Base-by-base conservation (phyloP, 805 yeast species). In the Saccharomycopsis capsularis region DNA sequence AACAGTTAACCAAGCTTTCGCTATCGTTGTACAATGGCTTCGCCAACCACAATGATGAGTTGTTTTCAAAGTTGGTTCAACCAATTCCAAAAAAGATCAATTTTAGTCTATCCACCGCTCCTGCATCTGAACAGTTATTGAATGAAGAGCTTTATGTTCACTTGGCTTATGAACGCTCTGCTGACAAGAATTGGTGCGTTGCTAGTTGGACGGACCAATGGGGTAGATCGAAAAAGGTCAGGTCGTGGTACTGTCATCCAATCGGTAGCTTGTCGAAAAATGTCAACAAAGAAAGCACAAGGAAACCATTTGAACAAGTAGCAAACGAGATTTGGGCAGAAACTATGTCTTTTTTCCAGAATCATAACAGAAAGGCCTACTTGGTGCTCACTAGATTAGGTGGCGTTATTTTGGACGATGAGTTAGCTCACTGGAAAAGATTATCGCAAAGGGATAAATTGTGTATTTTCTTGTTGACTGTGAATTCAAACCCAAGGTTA, bases 151-250 rank as follows among this genome's bases (percentile, higher is more conserved):
- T 85, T 1, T 85, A 79, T 57, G 69, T 91, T 21, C 98, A 93
- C 60, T 71, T 93, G 9, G 88, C 95, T 1, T 91, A 90, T 58
- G 87, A 88, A 27, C 64, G 95, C 46, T 83, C 95, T 0, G 69
- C 76, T 3, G 95, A 90, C 62, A 80, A 79, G 52, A 79, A 78
- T 47, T 91, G 96, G 96, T 72, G 88, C 40, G 78, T 81, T 21
- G 95, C 87, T 0, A 82, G 95, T 0, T 88, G 97, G 95, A 73
- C 93, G 0, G 96, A 91, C 59, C 91, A 90, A 43, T 74, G 75
- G 61, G 96, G 96, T 0, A 69, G 70, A 3, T 71, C 78, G 11
- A 75, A 81, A 16, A 72, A 70, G 41, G 74, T 81, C 0, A 81
- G 78, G 55, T 74, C 88, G 0, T 85, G 91, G 90, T 73, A 71